Percentiles rank a stretch among this genome's conserved stretches.
Conservation (phyloP, 208 protist species). For the Trypanosoma mega region DNA sequence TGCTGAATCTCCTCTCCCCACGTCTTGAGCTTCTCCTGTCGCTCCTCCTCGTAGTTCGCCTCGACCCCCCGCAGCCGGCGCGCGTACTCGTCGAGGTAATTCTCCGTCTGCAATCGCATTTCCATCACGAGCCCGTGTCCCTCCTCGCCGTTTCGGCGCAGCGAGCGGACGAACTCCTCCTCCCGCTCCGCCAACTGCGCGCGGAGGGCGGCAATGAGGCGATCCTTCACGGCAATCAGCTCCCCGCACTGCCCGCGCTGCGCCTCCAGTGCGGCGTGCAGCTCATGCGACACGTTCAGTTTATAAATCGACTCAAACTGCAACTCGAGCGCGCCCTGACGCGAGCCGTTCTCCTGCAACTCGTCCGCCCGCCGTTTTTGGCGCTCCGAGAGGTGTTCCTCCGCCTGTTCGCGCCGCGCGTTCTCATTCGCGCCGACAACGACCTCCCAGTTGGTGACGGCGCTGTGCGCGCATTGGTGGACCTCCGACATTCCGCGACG, state of each 20-base stretch:
- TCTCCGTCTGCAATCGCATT: conserved; percentile 86
- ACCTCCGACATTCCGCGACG: conserved; percentile 45
- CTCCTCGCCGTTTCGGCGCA: conserved; percentile 77
- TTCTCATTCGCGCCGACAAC: conserved; percentile 62
- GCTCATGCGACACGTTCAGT: conserved; percentile 81
- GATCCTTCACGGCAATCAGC: conserved; percentile 84
- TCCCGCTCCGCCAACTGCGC: conserved; percentile 86
- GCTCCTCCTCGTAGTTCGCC: conserved; percentile 83
- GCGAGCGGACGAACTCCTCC: conserved; percentile 89
- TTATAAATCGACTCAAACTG: conserved; percentile 89
- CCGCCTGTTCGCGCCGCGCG: conserved; percentile 62
- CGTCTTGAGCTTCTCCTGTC: conserved; percentile 63
- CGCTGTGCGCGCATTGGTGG: conserved; percentile 36
- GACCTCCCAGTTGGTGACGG: conserved; percentile 67
- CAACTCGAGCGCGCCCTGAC: conserved; percentile 76
- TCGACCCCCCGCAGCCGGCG: conserved; percentile 86
- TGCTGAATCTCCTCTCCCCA: conserved; percentile 82
- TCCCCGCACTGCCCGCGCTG: conserved; percentile 78
- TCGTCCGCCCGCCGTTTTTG: conserved; percentile 45
- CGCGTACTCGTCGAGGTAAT: conserved; percentile 77
- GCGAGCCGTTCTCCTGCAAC: conserved; percentile 48
- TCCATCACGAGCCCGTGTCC: conserved; percentile 78
- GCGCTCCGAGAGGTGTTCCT: conserved; percentile 36
- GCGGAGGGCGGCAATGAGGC: conserved; percentile 81
- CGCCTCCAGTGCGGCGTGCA: conserved; percentile 69